Conservation (phyloP, 2,329 filamentous ascomycete species). For the Arthrobotrys iridis region DNA sequence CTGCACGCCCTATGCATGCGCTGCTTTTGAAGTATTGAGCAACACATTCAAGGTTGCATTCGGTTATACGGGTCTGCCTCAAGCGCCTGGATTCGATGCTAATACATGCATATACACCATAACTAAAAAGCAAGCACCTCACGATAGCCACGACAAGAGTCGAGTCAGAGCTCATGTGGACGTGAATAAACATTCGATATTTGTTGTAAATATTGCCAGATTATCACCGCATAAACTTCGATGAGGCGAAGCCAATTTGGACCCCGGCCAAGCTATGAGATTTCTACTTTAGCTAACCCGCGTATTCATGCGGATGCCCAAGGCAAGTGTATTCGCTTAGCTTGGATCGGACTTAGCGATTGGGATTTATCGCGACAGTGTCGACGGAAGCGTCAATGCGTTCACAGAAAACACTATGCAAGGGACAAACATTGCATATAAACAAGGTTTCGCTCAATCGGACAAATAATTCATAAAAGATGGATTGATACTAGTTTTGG, state of each 20-base stretch:
- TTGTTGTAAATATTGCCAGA: background rate
- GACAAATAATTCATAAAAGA: too few relatives aligned
- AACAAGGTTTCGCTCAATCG: constrained; percentile 3
- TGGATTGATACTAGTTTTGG: background rate
- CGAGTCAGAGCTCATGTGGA: too few relatives aligned
- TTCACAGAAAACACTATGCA: constrained; percentile 2
- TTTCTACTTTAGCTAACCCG: constrained; percentile 5
- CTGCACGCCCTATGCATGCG: too few relatives aligned
- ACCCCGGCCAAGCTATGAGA: background rate
- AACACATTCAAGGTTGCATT: too few relatives aligned
- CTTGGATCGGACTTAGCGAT: background rate
- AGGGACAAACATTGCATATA: constrained; percentile 32
- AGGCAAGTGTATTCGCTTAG: background rate
- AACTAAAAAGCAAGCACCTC: too few relatives aligned
- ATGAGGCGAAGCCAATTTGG: constrained; percentile 3
- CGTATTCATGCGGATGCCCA: constrained; percentile 7
- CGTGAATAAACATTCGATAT: too few relatives aligned
- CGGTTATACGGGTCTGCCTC: too few relatives aligned
- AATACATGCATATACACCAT: too few relatives aligned
- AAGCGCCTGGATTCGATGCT: too few relatives aligned
- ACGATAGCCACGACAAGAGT: too few relatives aligned
- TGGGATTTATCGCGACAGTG: background rate
- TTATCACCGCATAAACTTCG: constrained; percentile 7
- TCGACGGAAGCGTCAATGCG: constrained; percentile 13
- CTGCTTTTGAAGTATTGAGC: too few relatives aligned